These are phyloP conservation scores for Solanum stenotomum DNA, from an alignment of 257 asterid species.

Conservation along the genomic window DNA sequence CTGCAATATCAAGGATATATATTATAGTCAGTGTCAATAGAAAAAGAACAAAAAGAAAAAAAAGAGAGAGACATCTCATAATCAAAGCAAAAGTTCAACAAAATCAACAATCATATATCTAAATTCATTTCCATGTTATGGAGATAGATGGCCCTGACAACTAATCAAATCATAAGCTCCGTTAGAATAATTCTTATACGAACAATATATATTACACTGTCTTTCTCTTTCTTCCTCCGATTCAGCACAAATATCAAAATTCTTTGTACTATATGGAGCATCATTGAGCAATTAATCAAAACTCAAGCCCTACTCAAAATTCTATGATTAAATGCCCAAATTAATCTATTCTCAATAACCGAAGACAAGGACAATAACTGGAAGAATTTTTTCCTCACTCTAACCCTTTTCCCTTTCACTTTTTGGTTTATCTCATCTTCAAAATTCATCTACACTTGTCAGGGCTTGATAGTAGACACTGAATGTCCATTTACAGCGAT, in stretches of 20 bases:
- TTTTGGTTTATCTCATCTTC: neutral
- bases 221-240: neutral
- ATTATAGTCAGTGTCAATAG: neutral
- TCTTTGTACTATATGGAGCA: neutral
- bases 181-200: neutral
- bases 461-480: neutral
- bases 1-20: slow-evolving; percentile 29
- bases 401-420: neutral
- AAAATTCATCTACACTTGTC: neutral
- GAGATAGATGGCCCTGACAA: neutral
- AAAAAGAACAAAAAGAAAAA: neutral
- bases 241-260: neutral
- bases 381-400: neutral
- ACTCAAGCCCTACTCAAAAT: neutral
- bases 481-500: neutral
- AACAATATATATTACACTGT: neutral
- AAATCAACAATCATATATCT: neutral
- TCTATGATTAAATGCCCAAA: neutral
- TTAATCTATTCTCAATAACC: neutral
- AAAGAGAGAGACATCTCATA: neutral
- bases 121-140: neutral
- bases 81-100: neutral
- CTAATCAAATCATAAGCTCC: neutral
- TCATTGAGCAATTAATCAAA: neutral
- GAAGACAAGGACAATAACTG: neutral